Evolutionary conservation across 495 filamentous ascomycete species (phyloP), one percentile per base, ranked within the genome.

Genomic region (Penicillium soppii): DNA sequence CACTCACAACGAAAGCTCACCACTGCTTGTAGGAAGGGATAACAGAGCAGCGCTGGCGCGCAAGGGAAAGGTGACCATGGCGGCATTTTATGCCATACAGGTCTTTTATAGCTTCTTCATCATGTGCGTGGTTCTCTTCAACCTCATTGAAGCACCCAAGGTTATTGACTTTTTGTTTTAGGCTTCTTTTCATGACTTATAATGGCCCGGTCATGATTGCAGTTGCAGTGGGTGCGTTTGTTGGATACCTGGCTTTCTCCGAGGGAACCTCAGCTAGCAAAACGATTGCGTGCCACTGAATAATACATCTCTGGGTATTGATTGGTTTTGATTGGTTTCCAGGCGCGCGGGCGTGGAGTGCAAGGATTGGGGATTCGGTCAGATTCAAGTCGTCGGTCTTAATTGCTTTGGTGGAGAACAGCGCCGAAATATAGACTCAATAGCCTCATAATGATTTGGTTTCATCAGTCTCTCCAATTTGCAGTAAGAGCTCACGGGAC

Each of bases 51-150:
- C 67, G 29, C 55, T 75, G 47, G 73, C 75, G 59, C 69, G 75
- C 62, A 80, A 73, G 48, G 85, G 82, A n/a, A 90, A 86, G 68
- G 59, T 90, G 49, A 73, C 88, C 58, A 89, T 95, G 76, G 86
- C 89, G 26, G 68, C 81, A 16, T 74, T 99, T 54, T 99, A 99
- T 72, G 94, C 85, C 20, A 72, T 91, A 29, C 94, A 99, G 79
- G 92, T 92, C 47, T 99, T 97, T 63, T 99, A 99, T 72, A 92
- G 91, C 41, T 97, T 99, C 61, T 97, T 99, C 73, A 95, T 99
- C 60, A 99, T 99, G 94, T 97, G 62, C 85, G 91, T 88, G 32
- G 10, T 43, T 20, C 6, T 2, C n/a, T 15, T 7, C 2, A 41
- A 29, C 12, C 17, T 1, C 29, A 12, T 17, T 32, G 7, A 17